Evolutionary conservation across 306 rosid species (phyloP).

Genomic region (Castanopsis chinensis): DNA sequence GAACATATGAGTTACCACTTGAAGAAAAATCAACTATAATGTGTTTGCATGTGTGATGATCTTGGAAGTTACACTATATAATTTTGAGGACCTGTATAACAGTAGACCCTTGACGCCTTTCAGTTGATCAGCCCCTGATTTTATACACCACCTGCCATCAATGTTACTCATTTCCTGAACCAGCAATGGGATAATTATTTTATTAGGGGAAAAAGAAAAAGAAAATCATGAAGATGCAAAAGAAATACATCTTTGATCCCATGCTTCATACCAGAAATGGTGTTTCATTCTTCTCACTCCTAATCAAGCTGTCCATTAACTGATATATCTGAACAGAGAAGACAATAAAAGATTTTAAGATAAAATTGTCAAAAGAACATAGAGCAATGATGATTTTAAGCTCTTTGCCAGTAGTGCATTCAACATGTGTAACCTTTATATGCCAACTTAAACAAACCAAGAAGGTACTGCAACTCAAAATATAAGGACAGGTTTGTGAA

Average conservation of each 20-base stretch:
- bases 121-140: constrained; percentile 51
- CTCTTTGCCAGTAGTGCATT: neutral
- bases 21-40: neutral
- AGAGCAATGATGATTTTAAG: neutral
- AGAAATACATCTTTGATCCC: constrained; percentile 10
- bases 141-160: constrained; percentile 95
- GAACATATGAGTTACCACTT: constrained; percentile 15
- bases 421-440: neutral
- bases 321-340: constrained; percentile 59
- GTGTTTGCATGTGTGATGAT: constrained; percentile 18
- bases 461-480: constrained; percentile 3
- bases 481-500: neutral
- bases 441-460: neutral
- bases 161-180: constrained; percentile 72
- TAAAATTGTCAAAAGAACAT: constrained; percentile 2
- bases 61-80: constrained; percentile 21
- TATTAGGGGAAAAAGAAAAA: constrained; percentile 33
- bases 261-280: constrained; percentile 61
- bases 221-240: constrained; percentile 19
- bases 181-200: constrained; percentile 31
- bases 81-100: constrained; percentile 68
- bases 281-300: constrained; percentile 56
- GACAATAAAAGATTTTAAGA: constrained; percentile 11
- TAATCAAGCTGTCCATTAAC: constrained; percentile 66
- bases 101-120: constrained; percentile 68